These are phyloP conservation scores for Calocybe cyanea DNA, from an alignment of 768 basidiomycete species.

Conservation along the genomic window DNA sequence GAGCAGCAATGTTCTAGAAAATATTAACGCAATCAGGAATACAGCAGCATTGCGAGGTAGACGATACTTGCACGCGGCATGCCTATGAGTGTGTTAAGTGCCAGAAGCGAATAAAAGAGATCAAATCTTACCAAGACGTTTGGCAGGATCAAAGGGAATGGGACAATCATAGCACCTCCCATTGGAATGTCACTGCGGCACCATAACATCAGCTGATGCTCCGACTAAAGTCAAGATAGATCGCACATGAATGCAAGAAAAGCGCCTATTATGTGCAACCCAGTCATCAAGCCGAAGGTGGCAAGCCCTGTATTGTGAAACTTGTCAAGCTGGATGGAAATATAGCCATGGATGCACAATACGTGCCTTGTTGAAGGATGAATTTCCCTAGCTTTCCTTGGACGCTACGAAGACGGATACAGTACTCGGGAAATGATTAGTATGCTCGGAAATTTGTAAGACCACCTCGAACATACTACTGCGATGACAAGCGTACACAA, in stretches of 20 bases:
- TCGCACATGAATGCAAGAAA: conserved; percentile 16
- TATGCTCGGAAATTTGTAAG: not conserved
- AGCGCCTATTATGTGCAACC: conserved; percentile 15
- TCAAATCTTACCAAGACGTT: conserved; percentile 21
- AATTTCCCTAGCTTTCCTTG: conserved; percentile 20
- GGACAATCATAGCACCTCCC: conserved; percentile 16
- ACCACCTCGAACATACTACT: conserved; percentile 8
- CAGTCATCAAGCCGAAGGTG: conserved; percentile 19
- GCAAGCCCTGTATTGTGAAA: conserved; percentile 11
- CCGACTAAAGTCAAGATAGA: too few species aligned
- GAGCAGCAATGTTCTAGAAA: conserved; percentile 17
- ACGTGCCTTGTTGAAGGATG: conserved; percentile 20
- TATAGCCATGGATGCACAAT: not conserved
- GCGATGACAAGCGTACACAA: conserved; percentile 17
- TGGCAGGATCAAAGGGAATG: conserved; percentile 17
- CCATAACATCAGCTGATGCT: too few species aligned
- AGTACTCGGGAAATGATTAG: conserved; percentile 18
- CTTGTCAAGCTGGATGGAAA: not conserved
- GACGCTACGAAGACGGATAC: conserved; percentile 19
- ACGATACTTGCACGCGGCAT: conserved; percentile 21
- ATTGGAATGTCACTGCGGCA: not conserved
- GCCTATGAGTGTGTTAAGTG: conserved; percentile 13
- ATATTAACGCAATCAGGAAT: not conserved
- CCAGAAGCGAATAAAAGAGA: not conserved
- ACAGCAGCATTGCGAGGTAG: not conserved